Conservation (phyloP, 2,329 filamentous ascomycete species). For the Alternaria sp. region DNA sequence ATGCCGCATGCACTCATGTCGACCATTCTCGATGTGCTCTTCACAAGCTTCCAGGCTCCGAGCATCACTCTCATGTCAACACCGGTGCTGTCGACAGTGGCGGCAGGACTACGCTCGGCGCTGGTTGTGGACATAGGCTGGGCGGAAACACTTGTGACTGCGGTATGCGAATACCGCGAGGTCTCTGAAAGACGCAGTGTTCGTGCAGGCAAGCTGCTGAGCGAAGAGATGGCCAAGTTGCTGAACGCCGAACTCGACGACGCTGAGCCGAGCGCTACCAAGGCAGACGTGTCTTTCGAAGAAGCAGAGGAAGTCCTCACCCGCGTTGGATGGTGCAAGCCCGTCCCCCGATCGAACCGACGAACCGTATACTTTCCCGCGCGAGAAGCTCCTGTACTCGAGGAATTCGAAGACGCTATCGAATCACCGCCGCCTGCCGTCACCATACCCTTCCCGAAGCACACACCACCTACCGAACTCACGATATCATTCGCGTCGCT, state of each 20-base stretch:
- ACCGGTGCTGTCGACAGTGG: slow-evolving; percentile 75
- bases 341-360: slow-evolving; percentile 36
- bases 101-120: slow-evolving; percentile 84
- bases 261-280: slow-evolving; percentile 30
- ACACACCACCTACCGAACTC: slow-evolving; percentile 58
- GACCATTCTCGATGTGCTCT: slow-evolving; percentile 76
- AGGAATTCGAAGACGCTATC: slow-evolving; percentile 52
- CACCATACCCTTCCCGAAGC: slow-evolving; percentile 43
- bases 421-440: slow-evolving; percentile 42
- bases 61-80: slow-evolving; percentile 81
- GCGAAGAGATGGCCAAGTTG: slow-evolving; percentile 71
- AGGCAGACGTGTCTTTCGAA: slow-evolving; percentile 62
- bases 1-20: slow-evolving; percentile 81
- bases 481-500: slow-evolving; percentile 73
- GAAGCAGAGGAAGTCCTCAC: slow-evolving; percentile 81
- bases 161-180: slow-evolving; percentile 89
- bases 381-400: slow-evolving; percentile 47
- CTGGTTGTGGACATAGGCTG: slow-evolving; percentile 91
- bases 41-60: slow-evolving; percentile 79
- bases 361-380: slow-evolving; percentile 43
- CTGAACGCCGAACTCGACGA: slow-evolving; percentile 58
- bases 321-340: slow-evolving; percentile 77
- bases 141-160: slow-evolving; percentile 85
- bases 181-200: slow-evolving; percentile 73
- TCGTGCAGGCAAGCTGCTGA: slow-evolving; percentile 75